phyloP scores from a whole-genome alignment of 768 basidiomycete species.

The Suillus clintonianus region DNA sequence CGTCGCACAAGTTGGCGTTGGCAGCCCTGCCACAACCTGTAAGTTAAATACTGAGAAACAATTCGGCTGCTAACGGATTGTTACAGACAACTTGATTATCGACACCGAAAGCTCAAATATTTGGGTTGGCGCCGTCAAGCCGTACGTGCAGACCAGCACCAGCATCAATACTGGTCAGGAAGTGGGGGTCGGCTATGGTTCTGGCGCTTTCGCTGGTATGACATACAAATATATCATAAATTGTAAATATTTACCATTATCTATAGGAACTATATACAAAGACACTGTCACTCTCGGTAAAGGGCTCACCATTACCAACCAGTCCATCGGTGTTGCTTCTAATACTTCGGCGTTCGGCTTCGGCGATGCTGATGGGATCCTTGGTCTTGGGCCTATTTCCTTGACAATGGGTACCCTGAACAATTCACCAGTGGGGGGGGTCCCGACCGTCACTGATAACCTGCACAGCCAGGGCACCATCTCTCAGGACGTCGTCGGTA shows the following conservation, averaged over 20 bases:
- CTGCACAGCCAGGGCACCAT: conserved; percentile 44
- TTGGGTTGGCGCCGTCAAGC: conserved; percentile 58
- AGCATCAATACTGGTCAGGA: conserved; percentile 46
- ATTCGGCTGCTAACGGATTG: not conserved
- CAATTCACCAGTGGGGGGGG: conserved; percentile 8
- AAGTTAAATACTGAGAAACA: conserved; percentile 14
- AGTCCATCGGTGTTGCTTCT: conserved; percentile 70
- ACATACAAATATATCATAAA: not conserved
- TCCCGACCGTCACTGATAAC: conserved; percentile 63
- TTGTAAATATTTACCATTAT: not conserved
- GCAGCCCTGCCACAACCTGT: conserved; percentile 56
- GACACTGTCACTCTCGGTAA: conserved; percentile 56
- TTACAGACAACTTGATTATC: conserved; percentile 52
- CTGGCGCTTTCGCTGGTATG: conserved; percentile 59
- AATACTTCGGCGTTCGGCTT: conserved; percentile 38
- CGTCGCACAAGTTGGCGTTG: conserved; percentile 48
- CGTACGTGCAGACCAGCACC: conserved; percentile 52
- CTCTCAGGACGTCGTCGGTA: conserved; percentile 40
- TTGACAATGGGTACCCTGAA: conserved; percentile 46
- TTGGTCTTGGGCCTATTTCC: conserved; percentile 63
- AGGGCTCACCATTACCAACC: conserved; percentile 49
- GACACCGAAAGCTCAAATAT: conserved; percentile 71
- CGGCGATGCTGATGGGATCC: conserved; percentile 58
- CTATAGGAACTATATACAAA: conserved; percentile 41
- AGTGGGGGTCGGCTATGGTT: conserved; percentile 60